phyloP scores from a whole-genome alignment of 805 yeast genomes.

The Lipomyces japonicus region DNA sequence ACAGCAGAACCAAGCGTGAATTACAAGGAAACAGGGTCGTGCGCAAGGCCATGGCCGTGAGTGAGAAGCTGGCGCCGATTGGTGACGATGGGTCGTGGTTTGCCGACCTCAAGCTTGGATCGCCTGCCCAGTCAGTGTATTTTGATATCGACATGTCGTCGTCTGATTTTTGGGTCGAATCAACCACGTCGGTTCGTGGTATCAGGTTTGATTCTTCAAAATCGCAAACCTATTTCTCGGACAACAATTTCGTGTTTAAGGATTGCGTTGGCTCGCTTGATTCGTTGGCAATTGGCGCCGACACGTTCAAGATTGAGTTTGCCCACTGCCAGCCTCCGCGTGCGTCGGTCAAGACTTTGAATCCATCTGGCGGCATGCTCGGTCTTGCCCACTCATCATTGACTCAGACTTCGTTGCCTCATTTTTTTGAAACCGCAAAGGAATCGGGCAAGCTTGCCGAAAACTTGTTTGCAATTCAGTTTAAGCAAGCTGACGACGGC shows the following conservation, averaged over 20 bases:
- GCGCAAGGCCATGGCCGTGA: constrained; percentile 21
- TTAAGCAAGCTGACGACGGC: constrained; percentile 10
- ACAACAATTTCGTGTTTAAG: constrained; percentile 16
- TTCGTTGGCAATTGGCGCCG: constrained; percentile 9
- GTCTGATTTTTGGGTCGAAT: constrained; percentile 26
- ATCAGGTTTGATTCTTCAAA: constrained; percentile 16
- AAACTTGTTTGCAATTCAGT: constrained; percentile 19
- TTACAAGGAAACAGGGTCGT: constrained; percentile 27
- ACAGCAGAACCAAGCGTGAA: constrained; percentile 23
- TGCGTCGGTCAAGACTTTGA: constrained; percentile 22
- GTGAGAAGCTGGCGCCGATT: constrained; percentile 26
- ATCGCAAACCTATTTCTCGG: constrained; percentile 26
- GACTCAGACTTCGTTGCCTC: constrained; percentile 23
- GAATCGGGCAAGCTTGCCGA: constrained; percentile 10
- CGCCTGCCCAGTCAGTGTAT: constrained; percentile 18
- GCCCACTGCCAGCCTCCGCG: constrained; percentile 28
- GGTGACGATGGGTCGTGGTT: constrained; percentile 23
- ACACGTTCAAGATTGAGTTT: constrained; percentile 11
- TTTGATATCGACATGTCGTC: constrained; percentile 29
- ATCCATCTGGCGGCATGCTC: constrained; percentile 27
- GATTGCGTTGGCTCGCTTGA: constrained; percentile 26
- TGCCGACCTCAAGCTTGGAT: constrained; percentile 17
- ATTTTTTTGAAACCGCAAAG: constrained; percentile 16
- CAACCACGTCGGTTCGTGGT: constrained; percentile 25
- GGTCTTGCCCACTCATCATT: constrained; percentile 27